phyloP scores from a whole-genome alignment of 1,284 basidiomycete genomes.

The Pyrrhoderma lamaoense region DNA sequence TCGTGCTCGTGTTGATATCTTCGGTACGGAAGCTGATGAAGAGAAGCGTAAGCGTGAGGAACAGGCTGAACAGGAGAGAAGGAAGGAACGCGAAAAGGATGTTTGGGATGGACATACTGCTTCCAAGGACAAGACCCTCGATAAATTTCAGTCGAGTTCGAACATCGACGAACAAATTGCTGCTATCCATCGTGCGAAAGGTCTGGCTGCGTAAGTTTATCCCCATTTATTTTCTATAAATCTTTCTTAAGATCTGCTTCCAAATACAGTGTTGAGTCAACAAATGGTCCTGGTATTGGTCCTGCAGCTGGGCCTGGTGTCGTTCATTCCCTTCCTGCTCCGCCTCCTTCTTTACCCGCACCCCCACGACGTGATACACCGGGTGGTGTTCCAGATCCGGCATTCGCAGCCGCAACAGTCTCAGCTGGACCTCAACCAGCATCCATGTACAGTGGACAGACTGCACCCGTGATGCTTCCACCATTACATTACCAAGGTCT shows the following conservation, averaged over 20 bases:
- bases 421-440: constrained; percentile 77
- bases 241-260: constrained; percentile 18
- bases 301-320: constrained; percentile 55
- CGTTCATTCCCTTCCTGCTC: constrained; percentile 50
- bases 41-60: constrained; percentile 80
- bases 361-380: constrained; percentile 36
- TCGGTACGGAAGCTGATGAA: constrained; percentile 87
- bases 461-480: constrained; percentile 71
- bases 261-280: constrained; percentile 51
- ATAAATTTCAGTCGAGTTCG: constrained; percentile 86
- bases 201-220: constrained; percentile 66
- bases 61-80: constrained; percentile 69
- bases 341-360: constrained; percentile 57
- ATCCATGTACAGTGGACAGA: constrained; percentile 46
- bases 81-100: constrained; percentile 84
- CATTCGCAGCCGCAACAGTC: constrained; percentile 66
- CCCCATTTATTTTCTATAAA: constrained; percentile 8
- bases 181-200: constrained; percentile 85
- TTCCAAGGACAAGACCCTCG: constrained; percentile 79
- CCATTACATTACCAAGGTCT: constrained; percentile 76
- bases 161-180: constrained; percentile 94
- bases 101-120: constrained; percentile 96
- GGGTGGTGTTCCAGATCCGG: constrained; percentile 36
- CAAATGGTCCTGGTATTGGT: constrained; percentile 78
- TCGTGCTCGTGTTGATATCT: constrained; percentile 88